A percentile compares a stretch with the other conserved stretches of the same genome.
Evolutionary conservation across 768 basidiomycete species (phyloP).

Genomic region (Hirschioporus abietinus): DNA sequence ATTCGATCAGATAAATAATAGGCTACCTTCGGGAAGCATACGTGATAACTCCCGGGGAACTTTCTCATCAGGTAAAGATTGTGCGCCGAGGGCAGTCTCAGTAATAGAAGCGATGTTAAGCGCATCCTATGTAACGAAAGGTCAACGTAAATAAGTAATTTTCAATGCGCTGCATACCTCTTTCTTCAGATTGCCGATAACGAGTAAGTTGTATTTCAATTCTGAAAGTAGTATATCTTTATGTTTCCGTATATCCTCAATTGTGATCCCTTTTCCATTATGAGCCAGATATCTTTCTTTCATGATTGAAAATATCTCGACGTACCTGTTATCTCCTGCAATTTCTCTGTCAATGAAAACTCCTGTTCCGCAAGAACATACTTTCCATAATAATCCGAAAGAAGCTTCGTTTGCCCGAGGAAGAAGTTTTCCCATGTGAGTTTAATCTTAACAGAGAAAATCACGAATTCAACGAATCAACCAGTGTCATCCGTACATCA

Average conservation of each 20-base stretch:
- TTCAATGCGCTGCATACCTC: conserved; percentile 46
- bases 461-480: neutral
- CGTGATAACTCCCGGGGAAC: conserved; percentile 45
- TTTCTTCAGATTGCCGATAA: conserved; percentile 79
- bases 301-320: conserved; percentile 9
- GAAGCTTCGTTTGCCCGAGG: conserved; percentile 73
- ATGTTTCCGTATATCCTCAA: conserved; percentile 64
- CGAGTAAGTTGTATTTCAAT: conserved; percentile 66
- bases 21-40: conserved; percentile 64
- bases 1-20: neutral
- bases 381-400: conserved; percentile 71
- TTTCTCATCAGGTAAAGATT: conserved; percentile 50
- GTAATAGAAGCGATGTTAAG: conserved; percentile 62
- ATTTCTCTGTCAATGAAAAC: conserved; percentile 74
- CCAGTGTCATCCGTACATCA: neutral
- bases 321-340: conserved; percentile 70
- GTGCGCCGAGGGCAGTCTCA: conserved; percentile 57
- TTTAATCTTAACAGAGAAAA: conserved; percentile 46
- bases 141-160: conserved; percentile 4
- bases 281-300: neutral
- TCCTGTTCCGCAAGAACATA: conserved; percentile 66
- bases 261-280: conserved; percentile 54
- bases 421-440: conserved; percentile 84
- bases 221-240: conserved; percentile 53
- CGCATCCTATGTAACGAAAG: conserved; percentile 54